These are phyloP conservation scores for Polysphondylium violaceum DNA, from an alignment of 78 protist species.

Conservation along the genomic window DNA sequence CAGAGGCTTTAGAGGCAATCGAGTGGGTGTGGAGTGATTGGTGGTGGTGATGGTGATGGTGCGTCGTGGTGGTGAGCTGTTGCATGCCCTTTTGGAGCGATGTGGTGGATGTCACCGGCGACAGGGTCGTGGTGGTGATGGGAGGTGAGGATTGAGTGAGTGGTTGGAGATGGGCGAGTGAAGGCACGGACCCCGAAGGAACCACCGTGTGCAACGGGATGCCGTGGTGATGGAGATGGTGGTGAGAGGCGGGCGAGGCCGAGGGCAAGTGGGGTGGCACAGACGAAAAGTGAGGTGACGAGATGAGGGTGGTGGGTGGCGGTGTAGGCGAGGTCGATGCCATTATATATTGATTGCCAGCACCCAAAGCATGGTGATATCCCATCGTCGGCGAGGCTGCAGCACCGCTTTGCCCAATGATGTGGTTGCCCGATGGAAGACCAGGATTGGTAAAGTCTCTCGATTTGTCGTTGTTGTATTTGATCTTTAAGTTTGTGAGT, in stretches of 20 bases:
- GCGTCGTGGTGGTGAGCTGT: not conserved
- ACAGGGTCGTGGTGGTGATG: slow-evolving; percentile 4
- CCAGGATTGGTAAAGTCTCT: slow-evolving; percentile 67
- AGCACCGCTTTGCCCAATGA: not conserved
- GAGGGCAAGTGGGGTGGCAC: too few species aligned
- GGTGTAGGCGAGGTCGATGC: not conserved
- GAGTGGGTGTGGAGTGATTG: not conserved
- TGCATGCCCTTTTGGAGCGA: not conserved
- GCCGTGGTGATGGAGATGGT: too few species aligned
- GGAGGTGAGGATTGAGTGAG: not conserved
- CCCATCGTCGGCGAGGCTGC: too few species aligned
- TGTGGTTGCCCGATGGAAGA: not conserved
- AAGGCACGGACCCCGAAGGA: too few species aligned
- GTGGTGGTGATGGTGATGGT: not conserved
- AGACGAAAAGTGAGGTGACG: too few species aligned
- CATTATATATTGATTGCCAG: not conserved
- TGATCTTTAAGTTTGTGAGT: slow-evolving; percentile 56
- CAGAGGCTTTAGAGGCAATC: not conserved
- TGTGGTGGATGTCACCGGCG: not conserved
- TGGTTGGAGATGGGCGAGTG: not conserved
- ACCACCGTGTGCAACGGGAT: too few species aligned
- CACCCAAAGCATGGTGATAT: too few species aligned
- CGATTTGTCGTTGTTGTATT: slow-evolving; percentile 82
- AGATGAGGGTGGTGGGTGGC: not conserved
- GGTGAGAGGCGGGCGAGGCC: too few species aligned